A percentile compares a stretch with the other conserved stretches of the same genome.
phyloP scores from a whole-genome alignment of 164 flowering plant genomes.

The Euptelea pleiosperma region DNA sequence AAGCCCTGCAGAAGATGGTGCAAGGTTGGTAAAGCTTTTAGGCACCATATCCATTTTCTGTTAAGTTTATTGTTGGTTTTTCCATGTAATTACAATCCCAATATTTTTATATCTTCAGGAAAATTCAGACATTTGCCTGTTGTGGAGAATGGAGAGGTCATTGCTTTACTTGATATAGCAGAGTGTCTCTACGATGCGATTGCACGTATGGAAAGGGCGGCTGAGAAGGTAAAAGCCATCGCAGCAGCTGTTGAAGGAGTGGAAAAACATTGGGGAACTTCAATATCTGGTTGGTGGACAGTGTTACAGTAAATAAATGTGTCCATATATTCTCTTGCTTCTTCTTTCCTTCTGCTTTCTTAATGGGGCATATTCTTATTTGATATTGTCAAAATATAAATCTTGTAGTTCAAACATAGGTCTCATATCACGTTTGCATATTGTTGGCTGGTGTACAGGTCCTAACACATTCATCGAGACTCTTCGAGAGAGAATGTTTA shows the following conservation, averaged over 20 bases:
- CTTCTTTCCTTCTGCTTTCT: conserved; percentile 13
- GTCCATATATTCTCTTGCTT: background rate
- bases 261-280: conserved; percentile 89
- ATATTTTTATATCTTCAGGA: conserved; percentile 48
- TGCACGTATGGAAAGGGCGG: conserved; percentile 98
- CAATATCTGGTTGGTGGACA: conserved; percentile 60
- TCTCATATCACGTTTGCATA: background rate
- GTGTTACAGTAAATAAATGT: background rate
- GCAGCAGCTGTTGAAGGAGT: conserved; percentile 99
- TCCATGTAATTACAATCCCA: background rate
- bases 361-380: too few species aligned
- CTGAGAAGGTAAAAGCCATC: conserved; percentile 98
- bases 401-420: background rate
- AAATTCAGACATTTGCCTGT: conserved; percentile 98
- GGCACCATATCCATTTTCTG: background rate
- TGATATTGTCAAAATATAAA: too few species aligned
- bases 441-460: conserved; percentile 39
- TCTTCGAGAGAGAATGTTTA: conserved; percentile 84
- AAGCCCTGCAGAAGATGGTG: conserved; percentile 99
- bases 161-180: conserved; percentile 95
- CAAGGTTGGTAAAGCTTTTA: conserved; percentile 51
- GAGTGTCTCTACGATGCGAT: conserved; percentile 98
- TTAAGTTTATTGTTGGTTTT: background rate
- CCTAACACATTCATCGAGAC: conserved; percentile 86
- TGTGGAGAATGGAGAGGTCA: conserved; percentile 95